These are phyloP conservation scores for Prunus padus DNA, from an alignment of 306 rosid genomes.

Conservation along the genomic window DNA sequence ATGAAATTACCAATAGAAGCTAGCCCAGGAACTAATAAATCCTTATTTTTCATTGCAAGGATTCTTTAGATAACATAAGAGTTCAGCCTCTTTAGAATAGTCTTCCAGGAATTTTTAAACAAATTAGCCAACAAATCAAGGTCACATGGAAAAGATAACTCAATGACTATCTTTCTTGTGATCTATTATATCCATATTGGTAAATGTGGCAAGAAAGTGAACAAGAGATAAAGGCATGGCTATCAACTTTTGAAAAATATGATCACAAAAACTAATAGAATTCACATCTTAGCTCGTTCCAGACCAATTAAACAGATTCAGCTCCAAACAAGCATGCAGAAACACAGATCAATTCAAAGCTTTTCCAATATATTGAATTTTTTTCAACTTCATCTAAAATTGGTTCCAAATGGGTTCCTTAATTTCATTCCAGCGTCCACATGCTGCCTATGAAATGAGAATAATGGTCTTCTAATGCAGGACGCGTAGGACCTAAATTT, in stretches of 20 bases:
- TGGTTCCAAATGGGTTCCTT: neutral
- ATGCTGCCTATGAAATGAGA: neutral
- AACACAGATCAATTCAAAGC: neutral
- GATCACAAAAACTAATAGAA: neutral
- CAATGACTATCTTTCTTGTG: neutral
- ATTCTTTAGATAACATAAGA: neutral
- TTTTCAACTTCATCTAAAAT: neutral
- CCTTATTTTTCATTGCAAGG: neutral
- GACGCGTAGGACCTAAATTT: no score
- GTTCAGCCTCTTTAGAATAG: neutral
- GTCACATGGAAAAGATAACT: neutral
- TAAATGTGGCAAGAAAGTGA: neutral
- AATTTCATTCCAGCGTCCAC: neutral
- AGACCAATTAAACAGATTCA: neutral
- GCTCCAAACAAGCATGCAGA: neutral
- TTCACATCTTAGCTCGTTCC: neutral
- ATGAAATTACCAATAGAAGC: conserved; percentile 8
- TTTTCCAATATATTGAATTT: neutral
- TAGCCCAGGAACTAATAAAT: conserved; percentile 18
- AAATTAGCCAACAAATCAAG: neutral
- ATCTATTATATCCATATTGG: neutral
- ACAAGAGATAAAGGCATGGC: neutral
- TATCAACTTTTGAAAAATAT: neutral
- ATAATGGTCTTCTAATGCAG: no score
- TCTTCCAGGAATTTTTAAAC: neutral